Evolutionary conservation across 1,284 basidiomycete species (phyloP), one percentile per base, ranked within the genome.

Genomic region (Ustilago trichophora): DNA sequence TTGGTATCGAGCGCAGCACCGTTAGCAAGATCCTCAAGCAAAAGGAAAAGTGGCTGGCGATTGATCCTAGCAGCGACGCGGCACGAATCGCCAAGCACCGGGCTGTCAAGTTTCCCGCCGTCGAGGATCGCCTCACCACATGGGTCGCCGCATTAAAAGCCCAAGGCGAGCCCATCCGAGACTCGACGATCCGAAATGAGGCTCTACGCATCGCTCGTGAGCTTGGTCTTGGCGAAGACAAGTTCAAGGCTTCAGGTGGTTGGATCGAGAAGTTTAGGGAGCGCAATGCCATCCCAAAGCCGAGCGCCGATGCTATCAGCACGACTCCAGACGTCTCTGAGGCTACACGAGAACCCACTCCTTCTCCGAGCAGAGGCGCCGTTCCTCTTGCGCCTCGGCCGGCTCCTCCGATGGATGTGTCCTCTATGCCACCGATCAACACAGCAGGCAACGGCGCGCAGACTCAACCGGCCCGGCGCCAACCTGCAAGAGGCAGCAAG

Each of bases 261-360:
- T 94, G 92, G 92, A 86, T 94, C 52, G 91, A 93, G 76, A 92
- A 91, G 81, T 94, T 93, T 85, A 93, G 93, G 82, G 86, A 88
- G 70, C 88, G 92, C 33, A 86, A 89, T 73, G 86, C 87, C 47
- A 90, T 92, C 57, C 85, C 86, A 27, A 87, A 87, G 45, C 54
- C 58, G 7, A 18, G 16, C n/a, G 10, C 19, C 13, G 64, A 56
- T 11, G 9, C 22, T 15, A 21, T 12, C 16, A 41, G n/a, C 29
- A 34, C 24, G 5, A 21, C 9, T 3, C 47, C 49, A 11, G 41
- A 41, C 13, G 25, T 34, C 12, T 42, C 29, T 25, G 47, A 26
- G 10, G 8, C 27, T 24, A 16, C n/a, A 9, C 33, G 21, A 21
- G 41, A 42, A 24, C 31, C 41, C 10, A 43, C 35, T 21, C 41